A percentile compares a stretch with the other conserved stretches of the same genome.
Conservation (phyloP, 2,329 filamentous ascomycete genomes). For the Teratosphaeria zuluensis region DNA sequence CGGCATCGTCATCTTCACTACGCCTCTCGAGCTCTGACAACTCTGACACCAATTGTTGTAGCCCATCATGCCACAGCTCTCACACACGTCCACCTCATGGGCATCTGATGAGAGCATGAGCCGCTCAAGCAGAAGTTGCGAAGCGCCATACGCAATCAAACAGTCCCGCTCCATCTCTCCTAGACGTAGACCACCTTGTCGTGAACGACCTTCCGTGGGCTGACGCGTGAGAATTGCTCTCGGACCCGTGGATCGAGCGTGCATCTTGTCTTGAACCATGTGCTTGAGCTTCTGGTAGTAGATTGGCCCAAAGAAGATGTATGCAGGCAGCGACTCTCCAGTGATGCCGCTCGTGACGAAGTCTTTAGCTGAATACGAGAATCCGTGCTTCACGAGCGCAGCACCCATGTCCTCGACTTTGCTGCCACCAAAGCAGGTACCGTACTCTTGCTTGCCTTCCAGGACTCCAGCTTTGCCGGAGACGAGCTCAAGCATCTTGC, state of each 20-base stretch:
- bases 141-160: slow-evolving; percentile 91
- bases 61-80: slow-evolving; percentile 87
- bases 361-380: slow-evolving; percentile 95
- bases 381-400: slow-evolving; percentile 76
- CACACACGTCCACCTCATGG: slow-evolving; percentile 86
- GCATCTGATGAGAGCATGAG: slow-evolving; percentile 92
- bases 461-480: slow-evolving; percentile 90
- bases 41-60: slow-evolving; percentile 92
- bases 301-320: slow-evolving; percentile 97
- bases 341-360: slow-evolving; percentile 93
- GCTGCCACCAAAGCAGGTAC: slow-evolving; percentile 74
- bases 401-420: slow-evolving; percentile 83
- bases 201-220: slow-evolving; percentile 87
- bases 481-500: slow-evolving; percentile 90
- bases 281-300: slow-evolving; percentile 99
- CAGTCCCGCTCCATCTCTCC: slow-evolving; percentile 99
- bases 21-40: slow-evolving; percentile 73
- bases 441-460: slow-evolving; percentile 77
- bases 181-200: slow-evolving; percentile 82
- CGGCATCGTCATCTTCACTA: slow-evolving; percentile 90
- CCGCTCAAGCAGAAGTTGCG: slow-evolving; percentile 81
- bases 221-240: slow-evolving; percentile 87
- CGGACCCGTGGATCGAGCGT: slow-evolving; percentile 82
- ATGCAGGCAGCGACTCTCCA: slow-evolving; percentile 84
- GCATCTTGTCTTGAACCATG: slow-evolving; percentile 99